Base-by-base conservation (phyloP, 768 basidiomycete species). In the Galerina sulciceps region DNA sequence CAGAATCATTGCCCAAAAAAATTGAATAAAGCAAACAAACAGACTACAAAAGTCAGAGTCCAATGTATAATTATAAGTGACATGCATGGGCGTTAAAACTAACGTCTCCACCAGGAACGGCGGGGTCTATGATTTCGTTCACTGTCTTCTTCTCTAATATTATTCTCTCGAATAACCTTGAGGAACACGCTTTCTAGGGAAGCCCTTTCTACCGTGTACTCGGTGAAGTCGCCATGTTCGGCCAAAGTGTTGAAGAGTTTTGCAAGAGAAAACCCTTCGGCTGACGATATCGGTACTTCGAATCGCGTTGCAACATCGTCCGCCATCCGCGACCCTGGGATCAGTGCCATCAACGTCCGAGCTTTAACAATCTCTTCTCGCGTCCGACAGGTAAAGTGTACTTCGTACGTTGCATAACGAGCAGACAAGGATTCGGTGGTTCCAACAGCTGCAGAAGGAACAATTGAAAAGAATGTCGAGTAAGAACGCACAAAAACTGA, bases 301-400 rank as follows among this genome's bases (percentile, higher is more conserved):
- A 90, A 91, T 1, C 88, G 84, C 1, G 88, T 89, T 1, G 87
- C 88, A 14, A 91, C 87, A 64, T 90, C 89, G 61, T 91, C 87
- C 4, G 85, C 85, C 75, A 85, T 82, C 3, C 83, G 79, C 14
- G 87, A 81, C 8, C 85, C 86, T 2, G 89, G 88, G 36, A 75
- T 83, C 3, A 71, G 77, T 5, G 83, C 65, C 87, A 90, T 89
- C 40, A 90, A 73, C 2, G 77, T 70, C 44, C 85, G 86, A 6
- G 88, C 87, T 58, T 77, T 79, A 6, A 71, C 64, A 14, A 84
- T 74, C 40, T 89, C 88, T 54, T 87, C 86, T 9, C 86, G 79
- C 0, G 83, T 85, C 1, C 83, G 84, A 60, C 86, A 87, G 1
- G 83, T 81, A 67, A 93, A 87, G 69, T 92, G 90, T 17, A 91